These are phyloP conservation scores for Amaranthus tricolor DNA, from an alignment of 179 eudicot species.

Conservation along the genomic window DNA sequence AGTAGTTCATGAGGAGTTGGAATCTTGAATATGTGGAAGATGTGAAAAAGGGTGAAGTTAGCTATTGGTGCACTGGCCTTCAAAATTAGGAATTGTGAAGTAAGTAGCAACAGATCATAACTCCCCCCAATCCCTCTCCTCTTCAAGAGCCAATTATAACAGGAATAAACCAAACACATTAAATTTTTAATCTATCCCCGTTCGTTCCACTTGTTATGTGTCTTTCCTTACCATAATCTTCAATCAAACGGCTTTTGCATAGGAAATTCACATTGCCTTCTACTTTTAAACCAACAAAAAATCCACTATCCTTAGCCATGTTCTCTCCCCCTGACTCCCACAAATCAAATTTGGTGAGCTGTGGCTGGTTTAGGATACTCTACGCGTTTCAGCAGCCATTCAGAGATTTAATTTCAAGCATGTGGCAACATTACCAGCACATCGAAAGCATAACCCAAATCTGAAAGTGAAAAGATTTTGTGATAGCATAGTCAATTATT, in stretches of 20 bases:
- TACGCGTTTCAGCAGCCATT: not conserved
- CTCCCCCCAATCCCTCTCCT: not conserved
- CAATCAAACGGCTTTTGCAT: not conserved
- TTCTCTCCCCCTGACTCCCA: not conserved
- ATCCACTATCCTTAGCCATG: not conserved
- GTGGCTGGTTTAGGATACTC: not conserved
- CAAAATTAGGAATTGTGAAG: not conserved
- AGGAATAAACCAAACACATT: not conserved
- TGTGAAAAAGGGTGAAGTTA: too few species aligned
- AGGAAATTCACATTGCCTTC: not conserved
- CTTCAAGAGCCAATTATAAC: not conserved
- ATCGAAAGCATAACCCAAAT: not conserved
- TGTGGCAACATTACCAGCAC: not conserved
- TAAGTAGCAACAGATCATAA: not conserved
- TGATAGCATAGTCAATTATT: not conserved
- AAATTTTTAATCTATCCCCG: too few species aligned
- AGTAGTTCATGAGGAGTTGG: too few species aligned
- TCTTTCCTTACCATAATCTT: not conserved
- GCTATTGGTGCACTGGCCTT: too few species aligned
- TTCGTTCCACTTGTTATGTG: not conserved
- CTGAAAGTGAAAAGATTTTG: not conserved
- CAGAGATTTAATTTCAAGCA: not conserved
- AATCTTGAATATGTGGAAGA: too few species aligned
- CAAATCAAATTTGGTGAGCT: not conserved
- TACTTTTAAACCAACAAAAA: not conserved